Evolutionary conservation across 352 stramenopile species (phyloP), one percentile per base, ranked within the genome.

Genomic region (Phytophthora boehmeriae): DNA sequence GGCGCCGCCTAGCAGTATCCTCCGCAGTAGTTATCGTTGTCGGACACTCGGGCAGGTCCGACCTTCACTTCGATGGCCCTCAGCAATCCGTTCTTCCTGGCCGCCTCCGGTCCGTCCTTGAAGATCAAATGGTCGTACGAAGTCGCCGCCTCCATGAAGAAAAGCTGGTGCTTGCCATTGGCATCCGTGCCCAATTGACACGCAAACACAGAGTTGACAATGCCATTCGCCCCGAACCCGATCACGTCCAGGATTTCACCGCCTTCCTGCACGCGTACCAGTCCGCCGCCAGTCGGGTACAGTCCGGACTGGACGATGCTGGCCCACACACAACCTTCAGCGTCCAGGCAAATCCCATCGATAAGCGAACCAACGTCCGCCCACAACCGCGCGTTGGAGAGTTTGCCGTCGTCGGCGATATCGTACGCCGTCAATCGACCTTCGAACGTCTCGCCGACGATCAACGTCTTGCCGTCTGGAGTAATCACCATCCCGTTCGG

Each of bases 401-500:
- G 70, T 32, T 55, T 66, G 0, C 80, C 83, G 32, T 88, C 76
- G 2, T 67, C 51, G 16, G 19, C 65, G 47, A 92, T 85, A 38
- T 89, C 81, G 41, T 83, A 92, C n/a, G 78, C 83, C 9, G 76
- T 89, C 17, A 92, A 60, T 5, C 65, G 19, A 0, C 64, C 71
- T 16, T 66, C 52, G 56, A 89, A 89, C 17, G 80, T 89, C 66
- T 92, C 83, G 22, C 70, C 78, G 5, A 80, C 67, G 60, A 92
- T 89, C 27, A 92, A 55, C 44, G 80, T 92, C 71, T 83, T 88
- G 32, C 78, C 80, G 38, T 92, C 83, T 0, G 83, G 78, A 0
- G 83, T 89, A 59, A 90, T 86, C 11, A 92, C 80, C 17, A 66
- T 65, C 8, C 80, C 83, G 48, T 92, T 92, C n/a, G 83, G 80